These are phyloP conservation scores for Lindgomyces ingoldianus DNA, from an alignment of 495 filamentous ascomycete genomes.

Conservation along the genomic window DNA sequence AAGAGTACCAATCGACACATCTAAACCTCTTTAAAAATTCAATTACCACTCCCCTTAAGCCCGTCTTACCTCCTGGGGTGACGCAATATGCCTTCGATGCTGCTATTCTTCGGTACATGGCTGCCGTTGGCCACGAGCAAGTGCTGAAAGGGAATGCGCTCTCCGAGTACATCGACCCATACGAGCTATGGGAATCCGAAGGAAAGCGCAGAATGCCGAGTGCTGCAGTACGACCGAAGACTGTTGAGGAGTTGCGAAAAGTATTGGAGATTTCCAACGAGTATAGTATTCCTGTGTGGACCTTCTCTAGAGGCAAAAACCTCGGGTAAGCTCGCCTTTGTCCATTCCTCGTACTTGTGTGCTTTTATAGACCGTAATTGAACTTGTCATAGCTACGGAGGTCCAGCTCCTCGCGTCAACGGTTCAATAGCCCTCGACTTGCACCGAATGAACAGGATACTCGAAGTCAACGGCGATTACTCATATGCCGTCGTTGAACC, in stretches of 20 bases:
- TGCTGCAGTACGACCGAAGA: conserved; percentile 47
- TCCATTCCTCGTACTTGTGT: background rate
- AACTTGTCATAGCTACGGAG: conserved; percentile 17
- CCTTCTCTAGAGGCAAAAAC: conserved; percentile 29
- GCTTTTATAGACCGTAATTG: background rate
- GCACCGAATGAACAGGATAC: conserved; percentile 32
- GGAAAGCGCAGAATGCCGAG: conserved; percentile 47
- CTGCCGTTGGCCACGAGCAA: conserved; percentile 42
- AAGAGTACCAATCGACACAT: conserved; percentile 33
- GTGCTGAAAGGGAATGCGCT: conserved; percentile 46
- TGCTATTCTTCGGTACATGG: conserved; percentile 41
- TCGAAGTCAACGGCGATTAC: conserved; percentile 35
- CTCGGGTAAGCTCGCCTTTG: conserved; percentile 4
- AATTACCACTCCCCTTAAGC: conserved; percentile 17
- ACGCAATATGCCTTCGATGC: conserved; percentile 41
- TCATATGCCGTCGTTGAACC: conserved; percentile 38
- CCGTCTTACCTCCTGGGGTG: conserved; percentile 49
- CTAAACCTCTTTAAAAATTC: conserved; percentile 31
- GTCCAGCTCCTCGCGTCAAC: conserved; percentile 31
- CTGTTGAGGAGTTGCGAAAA: conserved; percentile 17
- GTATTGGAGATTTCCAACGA: conserved; percentile 16
- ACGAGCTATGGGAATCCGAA: conserved; percentile 46
- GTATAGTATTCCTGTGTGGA: conserved; percentile 27
- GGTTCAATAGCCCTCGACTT: conserved; percentile 29
- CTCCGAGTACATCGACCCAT: conserved; percentile 52